A percentile compares a stretch with the other conserved stretches of the same genome.
These are phyloP conservation scores for Tilletia indica DNA, from an alignment of 1,284 basidiomycete species.

Conservation along the genomic window DNA sequence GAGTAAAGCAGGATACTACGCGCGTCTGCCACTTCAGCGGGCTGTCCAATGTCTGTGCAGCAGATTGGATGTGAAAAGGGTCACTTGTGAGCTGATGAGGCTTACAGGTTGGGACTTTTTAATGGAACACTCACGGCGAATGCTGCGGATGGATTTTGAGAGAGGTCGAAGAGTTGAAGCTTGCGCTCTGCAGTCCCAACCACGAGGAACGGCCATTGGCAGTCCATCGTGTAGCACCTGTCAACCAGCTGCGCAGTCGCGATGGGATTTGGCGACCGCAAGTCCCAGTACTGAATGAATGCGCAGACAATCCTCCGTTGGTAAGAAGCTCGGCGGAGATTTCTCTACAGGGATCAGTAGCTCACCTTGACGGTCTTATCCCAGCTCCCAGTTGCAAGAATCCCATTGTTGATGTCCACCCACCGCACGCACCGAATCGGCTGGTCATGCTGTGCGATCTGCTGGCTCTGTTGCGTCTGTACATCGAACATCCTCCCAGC, in stretches of 20 bases:
- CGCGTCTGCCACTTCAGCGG: conserved; percentile 85
- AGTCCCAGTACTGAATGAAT: conserved; percentile 78
- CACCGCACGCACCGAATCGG: conserved; percentile 75
- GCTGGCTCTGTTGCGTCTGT: conserved; percentile 63
- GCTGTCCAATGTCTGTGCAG: conserved; percentile 26
- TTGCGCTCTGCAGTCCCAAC: conserved; percentile 87
- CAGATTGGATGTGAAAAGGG: not conserved
- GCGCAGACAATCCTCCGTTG: not conserved
- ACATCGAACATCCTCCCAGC: conserved; percentile 78
- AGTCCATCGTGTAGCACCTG: conserved; percentile 79
- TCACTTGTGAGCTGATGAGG: not conserved
- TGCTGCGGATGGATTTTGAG: conserved; percentile 64
- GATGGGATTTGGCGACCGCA: conserved; percentile 71
- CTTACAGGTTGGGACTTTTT: not conserved
- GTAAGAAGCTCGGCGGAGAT: not conserved
- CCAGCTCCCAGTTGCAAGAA: conserved; percentile 84
- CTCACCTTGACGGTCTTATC: conserved; percentile 82
- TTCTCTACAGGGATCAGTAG: not conserved
- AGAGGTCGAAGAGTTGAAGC: conserved; percentile 81
- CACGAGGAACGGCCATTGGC: conserved; percentile 80
- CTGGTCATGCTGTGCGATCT: conserved; percentile 79
- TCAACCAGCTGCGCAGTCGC: conserved; percentile 79
- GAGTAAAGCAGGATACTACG: conserved; percentile 79
- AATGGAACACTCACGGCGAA: conserved; percentile 56
- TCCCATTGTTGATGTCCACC: conserved; percentile 69